Conservation (phyloP, 768 basidiomycete species). For the Lactarius evosmus region DNA sequence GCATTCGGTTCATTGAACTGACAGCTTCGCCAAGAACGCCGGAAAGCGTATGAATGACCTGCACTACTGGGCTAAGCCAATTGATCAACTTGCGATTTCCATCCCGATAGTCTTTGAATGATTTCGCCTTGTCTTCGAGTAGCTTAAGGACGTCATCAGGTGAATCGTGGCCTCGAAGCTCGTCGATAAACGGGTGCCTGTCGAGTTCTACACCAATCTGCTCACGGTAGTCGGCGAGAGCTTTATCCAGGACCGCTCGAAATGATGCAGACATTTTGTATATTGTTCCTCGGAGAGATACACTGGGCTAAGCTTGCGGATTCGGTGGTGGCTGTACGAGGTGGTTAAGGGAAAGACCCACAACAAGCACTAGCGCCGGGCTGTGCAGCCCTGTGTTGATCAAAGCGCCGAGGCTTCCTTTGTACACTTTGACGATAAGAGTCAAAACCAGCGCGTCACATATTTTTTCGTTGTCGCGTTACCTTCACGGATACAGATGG, state of each 20-base stretch:
- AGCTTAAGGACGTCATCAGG: not conserved
- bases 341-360: not conserved
- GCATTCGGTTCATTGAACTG: not conserved
- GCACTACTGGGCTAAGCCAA: not conserved
- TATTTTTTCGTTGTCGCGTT: too few species aligned
- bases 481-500: too few species aligned
- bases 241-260: not conserved
- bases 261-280: not conserved
- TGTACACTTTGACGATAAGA: too few species aligned
- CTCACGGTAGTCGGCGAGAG: not conserved
- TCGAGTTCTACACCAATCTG: constrained; percentile 1
- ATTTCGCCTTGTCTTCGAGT: not conserved
- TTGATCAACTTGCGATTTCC: not conserved
- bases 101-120: not conserved
- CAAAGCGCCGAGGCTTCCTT: too few species aligned
- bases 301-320: not conserved
- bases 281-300: not conserved
- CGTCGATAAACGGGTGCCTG: not conserved
- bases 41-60: not conserved
- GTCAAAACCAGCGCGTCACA: too few species aligned
- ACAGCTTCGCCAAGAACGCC: not conserved
- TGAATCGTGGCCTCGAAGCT: not conserved
- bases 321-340: not conserved
- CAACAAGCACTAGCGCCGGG: not conserved
- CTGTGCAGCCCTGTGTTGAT: not conserved